Evolutionary conservation across 2,329 filamentous ascomycete genomes (phyloP).

Genomic region (Ceratocystis papillata): DNA sequence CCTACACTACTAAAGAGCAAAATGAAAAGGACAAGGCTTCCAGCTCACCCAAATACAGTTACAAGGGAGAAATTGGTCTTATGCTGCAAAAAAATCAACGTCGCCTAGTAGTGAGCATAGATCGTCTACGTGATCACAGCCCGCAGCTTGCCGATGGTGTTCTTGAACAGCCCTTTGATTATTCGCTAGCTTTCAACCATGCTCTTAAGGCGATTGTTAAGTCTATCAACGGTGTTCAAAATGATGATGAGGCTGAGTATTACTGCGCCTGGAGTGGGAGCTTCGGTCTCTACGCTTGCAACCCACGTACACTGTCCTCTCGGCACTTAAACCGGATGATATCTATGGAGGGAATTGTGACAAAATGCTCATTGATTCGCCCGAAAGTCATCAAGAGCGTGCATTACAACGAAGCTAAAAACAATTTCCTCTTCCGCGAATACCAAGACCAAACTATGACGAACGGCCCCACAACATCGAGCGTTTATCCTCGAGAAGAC

Average conservation of each 20-base stretch:
- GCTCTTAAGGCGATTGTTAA: conserved; percentile 82
- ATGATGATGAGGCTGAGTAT: conserved; percentile 68
- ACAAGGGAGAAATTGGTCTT: conserved; percentile 76
- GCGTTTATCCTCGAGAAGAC: conserved; percentile 89
- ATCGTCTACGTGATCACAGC: conserved; percentile 84
- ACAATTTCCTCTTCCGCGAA: conserved; percentile 77
- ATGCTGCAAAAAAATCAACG: conserved; percentile 60
- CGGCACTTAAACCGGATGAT: conserved; percentile 92
- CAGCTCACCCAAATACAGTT: conserved; percentile 43
- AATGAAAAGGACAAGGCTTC: conserved; percentile 4
- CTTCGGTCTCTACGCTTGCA: conserved; percentile 90
- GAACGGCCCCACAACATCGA: conserved; percentile 75
- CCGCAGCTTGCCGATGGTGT: conserved; percentile 67
- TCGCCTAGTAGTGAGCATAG: conserved; percentile 63
- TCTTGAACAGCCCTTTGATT: conserved; percentile 79
- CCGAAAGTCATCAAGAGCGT: conserved; percentile 98
- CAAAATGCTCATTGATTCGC: conserved; percentile 84
- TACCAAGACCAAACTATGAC: conserved; percentile 98
- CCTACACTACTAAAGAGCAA: neutral
- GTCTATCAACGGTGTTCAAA: conserved; percentile 67
- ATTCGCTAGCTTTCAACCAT: conserved; percentile 73
- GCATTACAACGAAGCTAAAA: conserved; percentile 81
- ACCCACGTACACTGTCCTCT: conserved; percentile 83
- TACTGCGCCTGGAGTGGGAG: conserved; percentile 97
- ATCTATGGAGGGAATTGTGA: conserved; percentile 93